These are phyloP conservation scores for Vavraia culicis DNA, from an alignment of 371 early-diverging fungal genomes.

Conservation along the genomic window DNA sequence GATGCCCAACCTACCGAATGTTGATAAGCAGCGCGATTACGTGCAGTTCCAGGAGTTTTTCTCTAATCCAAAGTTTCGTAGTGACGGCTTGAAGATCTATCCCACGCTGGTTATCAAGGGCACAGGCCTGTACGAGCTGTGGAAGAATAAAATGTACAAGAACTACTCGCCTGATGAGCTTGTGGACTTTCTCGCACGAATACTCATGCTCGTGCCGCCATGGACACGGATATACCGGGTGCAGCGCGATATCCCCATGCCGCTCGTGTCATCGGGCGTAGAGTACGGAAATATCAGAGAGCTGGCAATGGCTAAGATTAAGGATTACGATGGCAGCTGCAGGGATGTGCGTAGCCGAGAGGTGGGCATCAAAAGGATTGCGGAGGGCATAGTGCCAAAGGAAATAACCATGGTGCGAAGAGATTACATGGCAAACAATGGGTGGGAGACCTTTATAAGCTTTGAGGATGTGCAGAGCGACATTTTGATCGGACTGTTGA, in stretches of 20 bases:
- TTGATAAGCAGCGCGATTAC: conserved; percentile 92
- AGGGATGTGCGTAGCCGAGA: conserved; percentile 95
- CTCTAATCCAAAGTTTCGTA: conserved; percentile 88
- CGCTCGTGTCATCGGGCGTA: conserved; percentile 91
- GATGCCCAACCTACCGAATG: conserved; percentile 99
- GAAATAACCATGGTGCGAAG: conserved; percentile 84
- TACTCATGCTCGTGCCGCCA: conserved; percentile 87
- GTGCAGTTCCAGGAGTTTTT: conserved; percentile 95
- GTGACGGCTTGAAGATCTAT: conserved; percentile 95
- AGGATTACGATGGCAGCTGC: conserved; percentile 79
- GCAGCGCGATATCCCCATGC: conserved; percentile 99
- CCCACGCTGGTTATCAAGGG: conserved; percentile 98
- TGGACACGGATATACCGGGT: conserved; percentile 99
- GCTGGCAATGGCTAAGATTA: conserved; percentile 79
- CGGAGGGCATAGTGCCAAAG: conserved; percentile 63
- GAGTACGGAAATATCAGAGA: conserved; percentile 96
- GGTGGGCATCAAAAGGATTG: conserved; percentile 95
- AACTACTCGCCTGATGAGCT: conserved; percentile 93
- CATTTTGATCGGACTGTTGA: conserved; percentile 78
- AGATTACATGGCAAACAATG: conserved; percentile 91
- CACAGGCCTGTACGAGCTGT: conserved; percentile 93
- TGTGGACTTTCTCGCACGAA: conserved; percentile 81
- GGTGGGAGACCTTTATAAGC: conserved; percentile 97
- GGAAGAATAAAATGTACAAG: conserved; percentile 86
- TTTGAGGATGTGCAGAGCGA: conserved; percentile 95